These are phyloP conservation scores for Fragilariopsis cylindrus DNA, from an alignment of 108 stramenopile species.

Conservation along the genomic window DNA sequence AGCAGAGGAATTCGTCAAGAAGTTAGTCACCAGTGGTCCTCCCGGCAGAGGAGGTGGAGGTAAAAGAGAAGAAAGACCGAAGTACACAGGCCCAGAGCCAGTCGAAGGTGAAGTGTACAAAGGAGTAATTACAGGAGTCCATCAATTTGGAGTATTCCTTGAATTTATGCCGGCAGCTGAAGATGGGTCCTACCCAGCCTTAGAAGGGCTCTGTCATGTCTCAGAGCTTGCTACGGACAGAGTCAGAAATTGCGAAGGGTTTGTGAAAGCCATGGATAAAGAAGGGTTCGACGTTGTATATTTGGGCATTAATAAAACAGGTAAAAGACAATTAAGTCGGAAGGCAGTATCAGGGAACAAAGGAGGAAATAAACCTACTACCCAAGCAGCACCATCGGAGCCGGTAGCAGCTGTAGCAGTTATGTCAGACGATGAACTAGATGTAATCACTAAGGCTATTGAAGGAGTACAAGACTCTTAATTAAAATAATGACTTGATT, in stretches of 20 bases:
- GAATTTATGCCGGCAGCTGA: slow-evolving; percentile 85
- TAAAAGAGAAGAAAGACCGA: slow-evolving; percentile 47
- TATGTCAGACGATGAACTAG: slow-evolving; percentile 72
- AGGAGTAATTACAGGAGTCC: slow-evolving; percentile 78
- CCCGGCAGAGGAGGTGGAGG: slow-evolving; percentile 44
- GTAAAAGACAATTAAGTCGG: slow-evolving; percentile 72
- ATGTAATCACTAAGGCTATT: slow-evolving; percentile 76
- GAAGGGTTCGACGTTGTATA: slow-evolving; percentile 79
- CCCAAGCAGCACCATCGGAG: slow-evolving; percentile 4
- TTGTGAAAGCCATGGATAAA: slow-evolving; percentile 58
- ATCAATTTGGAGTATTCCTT: slow-evolving; percentile 82
- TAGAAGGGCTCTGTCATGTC: slow-evolving; percentile 86
- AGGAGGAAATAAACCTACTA: slow-evolving; percentile 16
- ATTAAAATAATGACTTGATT: slow-evolving; percentile 2
- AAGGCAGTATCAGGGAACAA: slow-evolving; percentile 50
- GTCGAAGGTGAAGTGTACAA: slow-evolving; percentile 72
- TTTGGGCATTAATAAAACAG: slow-evolving; percentile 72
- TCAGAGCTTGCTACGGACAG: slow-evolving; percentile 78
- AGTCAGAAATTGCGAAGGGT: slow-evolving; percentile 83
- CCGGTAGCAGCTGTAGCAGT: slow-evolving; percentile 30
- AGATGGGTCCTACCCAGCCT: slow-evolving; percentile 74
- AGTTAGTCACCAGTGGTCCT: slow-evolving; percentile 41
- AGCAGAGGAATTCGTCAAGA: slow-evolving; percentile 67
- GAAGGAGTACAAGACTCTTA: slow-evolving; percentile 49
- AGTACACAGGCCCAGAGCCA: slow-evolving; percentile 76